Evolutionary conservation across 176 grass and related monocot species (phyloP), one percentile per base, ranked within the genome.

Genomic region (Themeda triandra): DNA sequence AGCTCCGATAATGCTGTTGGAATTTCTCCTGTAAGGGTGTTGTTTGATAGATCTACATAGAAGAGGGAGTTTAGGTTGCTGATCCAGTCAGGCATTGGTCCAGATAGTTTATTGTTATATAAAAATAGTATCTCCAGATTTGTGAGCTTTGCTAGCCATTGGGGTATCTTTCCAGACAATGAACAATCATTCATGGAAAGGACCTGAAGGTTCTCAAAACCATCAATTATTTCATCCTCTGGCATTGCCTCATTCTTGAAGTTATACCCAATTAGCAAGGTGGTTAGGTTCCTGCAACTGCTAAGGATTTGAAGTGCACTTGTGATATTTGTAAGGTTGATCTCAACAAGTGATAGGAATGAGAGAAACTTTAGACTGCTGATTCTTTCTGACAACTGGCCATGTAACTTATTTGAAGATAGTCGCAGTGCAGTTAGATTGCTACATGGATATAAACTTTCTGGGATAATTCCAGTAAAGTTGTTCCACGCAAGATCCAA

Each of bases 401-500:
- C 80, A 24, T 65, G 28, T 2, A 92, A 69, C 0, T 17, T 8
- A 17, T 92, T 90, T 0, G 0, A 0, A 21, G 91, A 86, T 32
- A 92, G 72, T 3, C 84, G 53, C 23, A 92, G 2, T 39, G 91
- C 87, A 23, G 29, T 82, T 35, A 90, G 80, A 4, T 32, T 66
- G 24, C 24, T 90, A 58, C 87, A 92, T 28, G 84, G 76, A 67
- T 92, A 92, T 10, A 90, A 84, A 81, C 69, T 87, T 63, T 92
- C 87, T 74, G 91, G 91, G 31, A 92, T 32, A 15, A 0, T 45
- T 37, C 87, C 87, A 0, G 6, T 84, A 5, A 92, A 90, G 6
- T 80, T 81, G 8, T 89, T 92, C 27, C 23, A 28, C 23, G 12
- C 0, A 49, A 92, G 19, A 36, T 92, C 91, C 40, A 92, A 58